These are phyloP conservation scores for Boletus huronensis DNA, from an alignment of 768 basidiomycete genomes.

Conservation along the genomic window DNA sequence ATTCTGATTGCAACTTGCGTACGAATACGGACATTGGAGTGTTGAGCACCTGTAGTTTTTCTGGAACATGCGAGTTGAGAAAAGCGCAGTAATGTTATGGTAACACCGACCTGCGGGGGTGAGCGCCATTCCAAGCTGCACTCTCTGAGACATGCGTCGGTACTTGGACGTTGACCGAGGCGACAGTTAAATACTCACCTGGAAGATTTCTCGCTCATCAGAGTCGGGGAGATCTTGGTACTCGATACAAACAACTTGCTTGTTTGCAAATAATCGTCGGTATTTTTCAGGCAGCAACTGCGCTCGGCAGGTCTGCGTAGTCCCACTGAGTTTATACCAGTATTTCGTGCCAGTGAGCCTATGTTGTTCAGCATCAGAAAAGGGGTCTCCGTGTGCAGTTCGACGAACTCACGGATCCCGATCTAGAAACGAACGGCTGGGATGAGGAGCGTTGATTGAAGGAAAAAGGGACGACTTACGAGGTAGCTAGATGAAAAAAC, in stretches of 20 bases:
- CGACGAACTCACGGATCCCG: conserved; percentile 42
- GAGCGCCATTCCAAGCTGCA: conserved; percentile 75
- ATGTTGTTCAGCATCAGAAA: not conserved
- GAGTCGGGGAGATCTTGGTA: conserved; percentile 55
- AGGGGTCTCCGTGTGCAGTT: no score
- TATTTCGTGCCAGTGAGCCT: conserved; percentile 41
- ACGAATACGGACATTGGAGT: conserved; percentile 57
- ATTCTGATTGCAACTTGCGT: conserved; percentile 48
- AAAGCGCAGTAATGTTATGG: not conserved
- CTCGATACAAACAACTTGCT: conserved; percentile 81
- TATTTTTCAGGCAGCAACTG: conserved; percentile 52
- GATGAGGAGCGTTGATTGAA: not conserved
- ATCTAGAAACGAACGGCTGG: conserved; percentile 22
- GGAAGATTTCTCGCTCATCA: conserved; percentile 68
- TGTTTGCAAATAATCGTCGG: conserved; percentile 59
- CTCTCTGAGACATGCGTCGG: conserved; percentile 44
- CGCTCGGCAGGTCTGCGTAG: conserved; percentile 15
- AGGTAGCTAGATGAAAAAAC: conserved; percentile 44
- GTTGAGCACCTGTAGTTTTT: conserved; percentile 66
- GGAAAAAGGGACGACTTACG: conserved; percentile 37
- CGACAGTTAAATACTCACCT: conserved; percentile 40
- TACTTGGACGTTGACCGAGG: not conserved
- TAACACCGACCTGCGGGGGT: conserved; percentile 55
- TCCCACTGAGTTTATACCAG: conserved; percentile 41
- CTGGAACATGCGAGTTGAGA: conserved; percentile 29